Evolutionary conservation across 306 rosid species (phyloP), one percentile per base, ranked within the genome.

Genomic region (Nissolia schottii): DNA sequence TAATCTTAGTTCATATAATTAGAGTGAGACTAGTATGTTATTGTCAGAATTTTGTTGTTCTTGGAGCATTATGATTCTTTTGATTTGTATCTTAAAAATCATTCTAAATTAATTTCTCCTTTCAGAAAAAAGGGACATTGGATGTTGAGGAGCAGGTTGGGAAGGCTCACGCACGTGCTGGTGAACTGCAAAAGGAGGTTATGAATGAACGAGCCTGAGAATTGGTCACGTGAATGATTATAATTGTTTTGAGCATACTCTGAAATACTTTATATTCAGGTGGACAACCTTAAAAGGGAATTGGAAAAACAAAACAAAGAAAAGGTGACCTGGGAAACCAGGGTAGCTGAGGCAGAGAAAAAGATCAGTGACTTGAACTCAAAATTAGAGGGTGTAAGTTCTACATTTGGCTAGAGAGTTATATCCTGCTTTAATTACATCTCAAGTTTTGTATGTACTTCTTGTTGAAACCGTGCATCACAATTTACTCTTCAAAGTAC

Each of bases 91-190:
- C 2, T 49, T 13, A 51, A 20, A 51, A 54, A 18, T 27, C 18
- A 27, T 61, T 43, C 2, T 7, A 71, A 79, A 50, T 56, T 58
- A 12, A 11, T 63, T 34, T 69, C n/a, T 51, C 18, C 15, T 72
- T 67, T 24, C 66, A 95, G 99, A 67, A 89, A 81, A 89, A 89
- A 31, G 97, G 85, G 49, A 40, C 87, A 2, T 43, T 51, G 74
- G 83, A 84, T 74, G 93, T 76, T 7, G 86, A 86, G 77, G 85
- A 89, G 89, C 87, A 76, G 79, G 85, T 88, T 56, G 96, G 75
- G 63, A 85, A 91, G 90, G 97, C 92, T 69, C 78, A 86, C 89
- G 96, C 96, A 34, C 97, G 88, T 50, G 93, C 95, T 71, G 85
- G 77, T 69, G 96, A 88, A 86, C 85, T 95, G 45, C 96, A 87